Conservation (phyloP, 139 green algal genomes). For the Coccomyxa sp. region DNA sequence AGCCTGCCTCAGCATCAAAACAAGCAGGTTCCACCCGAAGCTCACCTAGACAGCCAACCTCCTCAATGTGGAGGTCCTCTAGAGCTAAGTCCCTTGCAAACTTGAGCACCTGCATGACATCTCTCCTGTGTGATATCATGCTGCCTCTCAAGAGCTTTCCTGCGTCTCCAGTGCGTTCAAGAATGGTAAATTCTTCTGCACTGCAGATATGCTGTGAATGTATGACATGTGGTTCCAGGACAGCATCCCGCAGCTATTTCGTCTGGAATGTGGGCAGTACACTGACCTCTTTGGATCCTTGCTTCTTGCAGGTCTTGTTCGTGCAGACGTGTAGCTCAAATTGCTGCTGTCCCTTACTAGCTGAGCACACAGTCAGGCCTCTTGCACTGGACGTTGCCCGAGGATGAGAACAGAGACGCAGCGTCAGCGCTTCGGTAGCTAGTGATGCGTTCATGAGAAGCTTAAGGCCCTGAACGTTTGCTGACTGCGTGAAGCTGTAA, state of each 20-base stretch:
- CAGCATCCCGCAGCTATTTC: background rate
- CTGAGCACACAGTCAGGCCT: too few relatives aligned
- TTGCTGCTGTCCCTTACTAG: background rate
- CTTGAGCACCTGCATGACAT: slow-evolving; percentile 22
- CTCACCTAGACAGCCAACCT: slow-evolving; percentile 34
- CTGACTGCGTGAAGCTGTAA: too few relatives aligned
- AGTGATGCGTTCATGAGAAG: too few relatives aligned
- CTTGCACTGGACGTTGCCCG: too few relatives aligned
- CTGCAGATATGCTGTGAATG: background rate
- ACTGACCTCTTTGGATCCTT: slow-evolving; percentile 39
- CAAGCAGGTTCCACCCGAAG: background rate
- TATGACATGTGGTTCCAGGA: background rate
- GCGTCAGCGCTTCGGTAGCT: too few relatives aligned
- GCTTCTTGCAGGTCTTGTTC: slow-evolving; percentile 47
- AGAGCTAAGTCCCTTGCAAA: slow-evolving; percentile 43
- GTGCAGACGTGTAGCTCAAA: slow-evolving; percentile 32
- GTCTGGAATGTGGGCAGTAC: background rate
- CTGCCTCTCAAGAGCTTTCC: too few relatives aligned
- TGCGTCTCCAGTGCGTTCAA: too few relatives aligned
- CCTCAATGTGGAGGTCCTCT: slow-evolving; percentile 18
- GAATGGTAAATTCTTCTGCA: background rate
- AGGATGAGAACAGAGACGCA: too few relatives aligned
- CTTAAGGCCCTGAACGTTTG: too few relatives aligned
- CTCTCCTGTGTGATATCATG: background rate
- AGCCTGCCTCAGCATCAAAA: too few relatives aligned